Conservation (phyloP, 1,139 yeast genomes). For the Pichia norvegensis region DNA sequence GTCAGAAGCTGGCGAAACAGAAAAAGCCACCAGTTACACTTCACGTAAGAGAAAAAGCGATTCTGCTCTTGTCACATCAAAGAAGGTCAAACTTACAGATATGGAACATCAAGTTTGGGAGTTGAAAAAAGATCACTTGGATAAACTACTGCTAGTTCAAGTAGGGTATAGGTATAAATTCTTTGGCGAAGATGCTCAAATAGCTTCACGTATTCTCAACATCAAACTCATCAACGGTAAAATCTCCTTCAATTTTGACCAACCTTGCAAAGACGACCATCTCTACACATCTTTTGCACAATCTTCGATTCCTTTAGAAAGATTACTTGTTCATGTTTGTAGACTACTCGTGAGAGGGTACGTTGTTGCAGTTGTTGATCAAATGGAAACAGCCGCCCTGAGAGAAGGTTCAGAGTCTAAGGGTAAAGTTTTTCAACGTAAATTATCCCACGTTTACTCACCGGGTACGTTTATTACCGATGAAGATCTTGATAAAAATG, state of each 20-base stretch:
- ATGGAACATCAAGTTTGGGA: conserved; percentile 69
- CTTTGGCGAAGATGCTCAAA: conserved; percentile 75
- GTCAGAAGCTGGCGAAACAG: background rate
- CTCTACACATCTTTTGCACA: conserved; percentile 61
- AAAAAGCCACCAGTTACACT: background rate
- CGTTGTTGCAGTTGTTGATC: conserved; percentile 84
- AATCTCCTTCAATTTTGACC: conserved; percentile 40
- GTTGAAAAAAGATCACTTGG: conserved; percentile 50
- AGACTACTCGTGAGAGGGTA: conserved; percentile 53
- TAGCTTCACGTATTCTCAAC: conserved; percentile 57
- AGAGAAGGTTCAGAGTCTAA: conserved; percentile 39
- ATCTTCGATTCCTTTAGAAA: conserved; percentile 73
- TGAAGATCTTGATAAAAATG: conserved; percentile 28
- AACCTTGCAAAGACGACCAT: conserved; percentile 33
- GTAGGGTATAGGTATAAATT: conserved; percentile 89
- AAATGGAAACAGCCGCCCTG: conserved; percentile 71
- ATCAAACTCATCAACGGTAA: conserved; percentile 69
- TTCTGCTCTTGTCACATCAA: background rate
- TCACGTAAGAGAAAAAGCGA: background rate
- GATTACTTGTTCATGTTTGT: conserved; percentile 68
- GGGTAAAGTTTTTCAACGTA: conserved; percentile 55
- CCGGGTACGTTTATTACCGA: conserved; percentile 77
- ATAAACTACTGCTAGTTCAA: conserved; percentile 69
- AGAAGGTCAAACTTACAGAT: conserved; percentile 46
- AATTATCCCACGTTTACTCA: conserved; percentile 68